Evolutionary conservation across 345 rosid species (phyloP).

Genomic region (Syzygium oleosum): DNA sequence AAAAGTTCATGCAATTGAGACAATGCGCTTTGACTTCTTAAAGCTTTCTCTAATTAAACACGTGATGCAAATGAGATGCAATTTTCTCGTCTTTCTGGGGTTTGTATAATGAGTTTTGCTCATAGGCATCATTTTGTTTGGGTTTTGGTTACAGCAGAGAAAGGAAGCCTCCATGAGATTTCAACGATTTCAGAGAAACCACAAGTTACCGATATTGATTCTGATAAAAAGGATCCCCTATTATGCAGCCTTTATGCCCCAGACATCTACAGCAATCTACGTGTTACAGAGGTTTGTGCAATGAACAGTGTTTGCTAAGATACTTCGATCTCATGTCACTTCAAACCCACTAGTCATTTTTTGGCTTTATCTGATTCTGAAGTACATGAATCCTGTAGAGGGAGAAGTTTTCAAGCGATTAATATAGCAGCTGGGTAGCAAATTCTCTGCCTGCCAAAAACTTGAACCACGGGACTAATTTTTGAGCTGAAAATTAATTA

Average conservation of each 20-base stretch:
- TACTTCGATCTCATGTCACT: background rate
- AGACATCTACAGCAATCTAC: conserved; percentile 59
- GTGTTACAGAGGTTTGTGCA: conserved; percentile 72
- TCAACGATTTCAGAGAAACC: conserved; percentile 19
- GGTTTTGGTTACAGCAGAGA: conserved; percentile 12
- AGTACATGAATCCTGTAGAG: background rate
- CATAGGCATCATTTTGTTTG: background rate
- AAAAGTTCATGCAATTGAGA: background rate
- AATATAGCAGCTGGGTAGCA: background rate
- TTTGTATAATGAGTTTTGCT: background rate
- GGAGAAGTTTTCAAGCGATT: background rate
- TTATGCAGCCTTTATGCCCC: conserved; percentile 73
- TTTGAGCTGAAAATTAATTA: background rate
- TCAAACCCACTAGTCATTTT: background rate
- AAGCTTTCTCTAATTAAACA: background rate
- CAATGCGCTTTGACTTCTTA: background rate
- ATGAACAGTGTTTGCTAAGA: background rate
- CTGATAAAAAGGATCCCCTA: conserved; percentile 50
- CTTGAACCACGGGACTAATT: background rate
- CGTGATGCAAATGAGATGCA: background rate
- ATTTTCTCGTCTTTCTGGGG: background rate
- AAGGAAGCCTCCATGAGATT: conserved; percentile 15
- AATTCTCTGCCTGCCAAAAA: background rate
- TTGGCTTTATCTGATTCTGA: background rate
- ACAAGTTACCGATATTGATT: conserved; percentile 52